These are phyloP conservation scores for Solanum bulbocastanum DNA, from an alignment of 257 asterid species.

Conservation along the genomic window DNA sequence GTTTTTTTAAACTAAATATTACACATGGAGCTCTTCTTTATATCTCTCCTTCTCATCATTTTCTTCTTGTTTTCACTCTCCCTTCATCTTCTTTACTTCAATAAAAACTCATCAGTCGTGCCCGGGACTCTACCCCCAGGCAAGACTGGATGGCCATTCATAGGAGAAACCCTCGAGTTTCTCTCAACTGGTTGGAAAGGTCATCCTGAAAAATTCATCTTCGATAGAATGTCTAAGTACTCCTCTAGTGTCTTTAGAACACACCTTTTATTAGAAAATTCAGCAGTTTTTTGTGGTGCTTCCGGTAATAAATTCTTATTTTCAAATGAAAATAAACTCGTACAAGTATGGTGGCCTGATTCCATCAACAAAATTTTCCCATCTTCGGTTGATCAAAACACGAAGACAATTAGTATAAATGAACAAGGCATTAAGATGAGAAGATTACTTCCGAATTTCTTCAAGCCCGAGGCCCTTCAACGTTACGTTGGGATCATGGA, in stretches of 20 bases:
- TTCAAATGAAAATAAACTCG: slow-evolving; percentile 13
- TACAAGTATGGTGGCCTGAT: slow-evolving; percentile 46
- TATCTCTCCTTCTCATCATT: slow-evolving; percentile 22
- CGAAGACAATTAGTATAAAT: slow-evolving; percentile 10
- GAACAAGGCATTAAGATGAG: slow-evolving; percentile 43
- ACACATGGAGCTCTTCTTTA: not conserved
- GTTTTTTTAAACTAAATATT: not conserved
- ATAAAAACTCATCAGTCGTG: slow-evolving; percentile 6
- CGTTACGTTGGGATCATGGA: slow-evolving; percentile 58
- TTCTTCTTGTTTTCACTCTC: slow-evolving; percentile 13
- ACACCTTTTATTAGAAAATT: slow-evolving; percentile 32
- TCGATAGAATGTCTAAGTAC: slow-evolving; percentile 32
- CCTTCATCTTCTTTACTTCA: slow-evolving; percentile 32
- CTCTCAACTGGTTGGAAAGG: not conserved
- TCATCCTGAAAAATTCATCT: slow-evolving; percentile 18
- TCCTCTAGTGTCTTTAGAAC: slow-evolving; percentile 37
- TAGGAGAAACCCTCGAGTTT: slow-evolving; percentile 42
- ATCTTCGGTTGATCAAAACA: not conserved
- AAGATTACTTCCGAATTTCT: slow-evolving; percentile 42
- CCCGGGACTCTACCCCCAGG: slow-evolving; percentile 39
- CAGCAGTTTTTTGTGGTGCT: slow-evolving; percentile 44
- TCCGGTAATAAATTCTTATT: slow-evolving; percentile 44
- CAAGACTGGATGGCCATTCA: slow-evolving; percentile 42
- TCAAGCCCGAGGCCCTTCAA: slow-evolving; percentile 50
- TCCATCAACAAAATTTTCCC: slow-evolving; percentile 45